Percentiles rank a stretch among this genome's conserved stretches.
Conservation (phyloP, 108 stramenopile species). For the Stephanodiscus triporus region DNA sequence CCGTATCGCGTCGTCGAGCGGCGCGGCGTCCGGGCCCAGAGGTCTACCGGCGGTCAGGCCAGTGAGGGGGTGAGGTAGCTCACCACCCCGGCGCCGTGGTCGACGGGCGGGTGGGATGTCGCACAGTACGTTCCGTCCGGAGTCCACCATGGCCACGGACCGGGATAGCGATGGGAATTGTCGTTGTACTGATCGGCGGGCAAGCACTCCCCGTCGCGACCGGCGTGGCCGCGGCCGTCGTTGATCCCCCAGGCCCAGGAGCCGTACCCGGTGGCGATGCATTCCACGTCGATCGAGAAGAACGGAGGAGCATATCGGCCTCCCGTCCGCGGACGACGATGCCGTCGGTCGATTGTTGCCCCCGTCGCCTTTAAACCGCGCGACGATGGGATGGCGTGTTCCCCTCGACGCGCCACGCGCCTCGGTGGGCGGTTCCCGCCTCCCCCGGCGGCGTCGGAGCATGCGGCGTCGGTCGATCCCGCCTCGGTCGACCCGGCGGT, state of each 20-base stretch:
- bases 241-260: slow-evolving; percentile 44
- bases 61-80: slow-evolving; percentile 57
- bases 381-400: slow-evolving; percentile 5
- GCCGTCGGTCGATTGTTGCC: no score
- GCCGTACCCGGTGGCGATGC: slow-evolving; percentile 55
- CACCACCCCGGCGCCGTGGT: slow-evolving; percentile 36
- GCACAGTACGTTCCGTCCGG: slow-evolving; percentile 39
- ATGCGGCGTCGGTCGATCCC: slow-evolving; percentile 1
- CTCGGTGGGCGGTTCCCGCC: slow-evolving; percentile 3
- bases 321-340: slow-evolving; percentile 7
- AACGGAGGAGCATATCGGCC: slow-evolving; percentile 58
- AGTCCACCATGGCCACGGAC: slow-evolving; percentile 55
- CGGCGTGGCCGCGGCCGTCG: slow-evolving; percentile 40
- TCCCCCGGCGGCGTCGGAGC: not conserved
- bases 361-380: no score
- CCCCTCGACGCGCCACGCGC: not conserved
- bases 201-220: slow-evolving; percentile 16
- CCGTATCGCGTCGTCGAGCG: slow-evolving; percentile 40
- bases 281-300: slow-evolving; percentile 62
- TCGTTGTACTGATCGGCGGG: slow-evolving; percentile 42
- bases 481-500: slow-evolving; percentile 43
- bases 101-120: slow-evolving; percentile 36
- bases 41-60: slow-evolving; percentile 44
- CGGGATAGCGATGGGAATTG: slow-evolving; percentile 43
- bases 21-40: slow-evolving; percentile 28